Evolutionary conservation across 2,329 filamentous ascomycete species (phyloP).

Genomic region (Colletotrichum sp.): DNA sequence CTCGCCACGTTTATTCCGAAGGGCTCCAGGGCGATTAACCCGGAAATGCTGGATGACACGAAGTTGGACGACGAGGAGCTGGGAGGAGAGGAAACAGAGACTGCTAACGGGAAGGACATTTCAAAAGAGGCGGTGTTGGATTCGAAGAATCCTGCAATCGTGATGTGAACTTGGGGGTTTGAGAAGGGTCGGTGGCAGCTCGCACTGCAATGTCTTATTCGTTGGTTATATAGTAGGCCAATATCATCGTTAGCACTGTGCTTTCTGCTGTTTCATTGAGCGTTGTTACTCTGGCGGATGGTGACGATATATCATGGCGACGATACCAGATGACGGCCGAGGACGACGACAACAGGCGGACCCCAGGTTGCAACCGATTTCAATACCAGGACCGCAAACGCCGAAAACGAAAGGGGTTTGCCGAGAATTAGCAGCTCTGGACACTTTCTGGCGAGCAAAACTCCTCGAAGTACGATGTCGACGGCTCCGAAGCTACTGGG

Average conservation of each 20-base stretch:
- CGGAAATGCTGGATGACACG: slow-evolving; percentile 43
- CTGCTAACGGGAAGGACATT: not conserved
- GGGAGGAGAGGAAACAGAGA: not conserved
- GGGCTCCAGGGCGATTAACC: slow-evolving; percentile 48
- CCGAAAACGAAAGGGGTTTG: not conserved
- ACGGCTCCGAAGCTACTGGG: not conserved
- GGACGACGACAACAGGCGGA: too few species aligned
- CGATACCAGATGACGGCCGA: too few species aligned
- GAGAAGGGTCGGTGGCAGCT: too few species aligned
- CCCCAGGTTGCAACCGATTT: fast-evolving
- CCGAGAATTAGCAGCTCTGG: not conserved
- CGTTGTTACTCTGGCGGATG: too few species aligned
- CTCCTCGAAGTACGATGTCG: fast-evolving
- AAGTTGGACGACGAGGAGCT: slow-evolving; percentile 29
- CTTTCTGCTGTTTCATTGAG: too few species aligned
- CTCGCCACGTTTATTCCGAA: slow-evolving; percentile 49
- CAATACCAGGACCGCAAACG: not conserved
- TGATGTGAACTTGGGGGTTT: not conserved
- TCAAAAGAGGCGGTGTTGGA: not conserved
- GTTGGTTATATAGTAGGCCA: too few species aligned
- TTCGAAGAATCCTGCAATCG: not conserved
- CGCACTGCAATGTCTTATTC: too few species aligned
- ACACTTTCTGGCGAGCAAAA: not conserved
- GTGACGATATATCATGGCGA: too few species aligned
- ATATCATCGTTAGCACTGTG: too few species aligned